Evolutionary conservation across 306 rosid species (phyloP), one percentile per base, ranked within the genome.

Genomic region (Pueraria montana): DNA sequence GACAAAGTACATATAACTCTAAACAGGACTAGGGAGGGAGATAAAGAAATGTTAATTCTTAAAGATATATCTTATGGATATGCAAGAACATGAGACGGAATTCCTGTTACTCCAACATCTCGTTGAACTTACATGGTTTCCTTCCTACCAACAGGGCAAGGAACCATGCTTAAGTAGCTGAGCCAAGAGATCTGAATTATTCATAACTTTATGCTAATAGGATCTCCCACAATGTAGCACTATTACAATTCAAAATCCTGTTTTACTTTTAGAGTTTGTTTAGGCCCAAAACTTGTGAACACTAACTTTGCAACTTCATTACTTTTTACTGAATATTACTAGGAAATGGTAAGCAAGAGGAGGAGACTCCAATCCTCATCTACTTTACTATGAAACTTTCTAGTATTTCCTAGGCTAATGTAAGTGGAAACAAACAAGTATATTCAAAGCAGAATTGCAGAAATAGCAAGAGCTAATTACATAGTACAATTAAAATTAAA

Each of bases 381-480:
- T 27, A 59, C 17, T 61, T 45, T 65, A 42, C 20, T 46, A 20
- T 45, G 17, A 55, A 66, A 27, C 72, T 20, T 45, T 56, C 65
- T 20, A 61, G 6, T 13, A 80, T 53, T 80, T 80, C 43, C 82
- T 18, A 80, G 52, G 78, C 61, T 74, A 63, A 49, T 69, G 66
- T 13, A 62, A 32, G 65, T 11, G 50, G 68, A 30, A 65, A 63
- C n/a, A 72, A 40, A 38, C 73, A 67, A 40, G 11, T 10, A 34
- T 23, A 23, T 4, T 42, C 45, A 26, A 66, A 71, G 73, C 53
- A 45, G 38, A 71, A 14, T 11, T 21, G 46, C 58, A 81, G 23
- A 71, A 53, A 62, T 2, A 26, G 7, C 26, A 49, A 16, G 46
- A 61, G 9, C 58, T 11, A 83, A 75, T 10, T 74, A 46, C 38